Conservation (phyloP, 163 green algal genomes). For the Scenedesmus sp. region DNA sequence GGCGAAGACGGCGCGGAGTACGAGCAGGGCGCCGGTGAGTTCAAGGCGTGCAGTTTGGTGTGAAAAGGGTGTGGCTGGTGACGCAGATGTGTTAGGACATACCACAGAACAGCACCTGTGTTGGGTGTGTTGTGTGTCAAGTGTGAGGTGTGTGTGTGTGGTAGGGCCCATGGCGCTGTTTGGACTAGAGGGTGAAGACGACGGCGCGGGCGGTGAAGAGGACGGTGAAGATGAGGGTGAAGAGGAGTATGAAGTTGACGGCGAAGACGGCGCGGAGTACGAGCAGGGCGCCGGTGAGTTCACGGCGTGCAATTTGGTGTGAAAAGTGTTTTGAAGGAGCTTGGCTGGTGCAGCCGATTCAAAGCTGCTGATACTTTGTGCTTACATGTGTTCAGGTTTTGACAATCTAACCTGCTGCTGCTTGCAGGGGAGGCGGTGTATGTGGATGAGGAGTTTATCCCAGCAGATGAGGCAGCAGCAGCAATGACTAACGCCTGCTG, state of each 20-base stretch:
- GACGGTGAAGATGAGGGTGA: no score
- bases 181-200: no score
- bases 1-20: slow-evolving; percentile 9
- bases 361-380: no score
- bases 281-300: neutral
- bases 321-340: no score
- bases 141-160: neutral
- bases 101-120: neutral
- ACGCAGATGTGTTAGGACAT: no score
- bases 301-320: neutral
- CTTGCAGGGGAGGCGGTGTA: neutral
- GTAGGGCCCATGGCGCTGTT: no score
- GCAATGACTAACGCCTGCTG: neutral
- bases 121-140: neutral
- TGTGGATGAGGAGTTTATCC: neutral
- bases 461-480: neutral
- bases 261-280: neutral
- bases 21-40: neutral
- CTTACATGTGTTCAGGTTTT: no score
- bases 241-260: slow-evolving; percentile 14
- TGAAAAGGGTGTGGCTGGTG: neutral
- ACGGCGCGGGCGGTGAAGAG: neutral
- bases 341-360: neutral
- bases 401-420: neutral
- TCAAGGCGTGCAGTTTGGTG: neutral